Evolutionary conservation across 495 filamentous ascomycete genomes (phyloP).

Genomic region (Annulohypoxylon bovei): DNA sequence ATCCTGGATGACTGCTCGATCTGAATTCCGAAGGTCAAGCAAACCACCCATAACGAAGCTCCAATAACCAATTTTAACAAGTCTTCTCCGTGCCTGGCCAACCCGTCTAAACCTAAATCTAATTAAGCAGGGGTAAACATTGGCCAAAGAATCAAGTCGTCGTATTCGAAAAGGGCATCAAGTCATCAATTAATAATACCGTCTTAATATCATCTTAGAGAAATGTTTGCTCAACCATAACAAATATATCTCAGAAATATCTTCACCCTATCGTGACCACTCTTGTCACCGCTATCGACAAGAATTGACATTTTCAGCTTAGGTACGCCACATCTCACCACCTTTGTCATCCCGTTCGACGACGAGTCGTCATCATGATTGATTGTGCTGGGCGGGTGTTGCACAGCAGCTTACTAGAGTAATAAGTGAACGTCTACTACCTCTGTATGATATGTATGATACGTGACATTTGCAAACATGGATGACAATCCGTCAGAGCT

Average conservation of each 20-base stretch:
- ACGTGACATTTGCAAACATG: constrained; percentile 38
- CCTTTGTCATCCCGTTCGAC: constrained; percentile 14
- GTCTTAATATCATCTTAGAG: not conserved
- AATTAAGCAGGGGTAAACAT: not conserved
- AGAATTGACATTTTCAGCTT: constrained; percentile 6
- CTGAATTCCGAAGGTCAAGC: constrained; percentile 7
- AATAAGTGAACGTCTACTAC: not conserved
- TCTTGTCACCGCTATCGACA: not conserved
- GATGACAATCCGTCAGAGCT: constrained; percentile 32
- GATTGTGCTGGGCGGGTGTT: constrained; percentile 31
- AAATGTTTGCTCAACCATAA: constrained; percentile 20
- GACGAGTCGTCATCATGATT: constrained; percentile 30
- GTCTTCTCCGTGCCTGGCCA: constrained; percentile 26
- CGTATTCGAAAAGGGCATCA: not conserved
- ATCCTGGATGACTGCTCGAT: constrained; percentile 8
- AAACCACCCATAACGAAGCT: constrained; percentile 15
- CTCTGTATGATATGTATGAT: constrained; percentile 23
- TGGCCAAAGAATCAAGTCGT: not conserved
- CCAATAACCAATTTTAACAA: constrained; percentile 19
- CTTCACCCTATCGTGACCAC: not conserved
- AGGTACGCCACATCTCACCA: constrained; percentile 19
- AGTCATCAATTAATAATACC: not conserved
- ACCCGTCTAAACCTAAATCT: not conserved
- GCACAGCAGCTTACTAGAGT: constrained; percentile 40
- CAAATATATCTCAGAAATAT: constrained; percentile 8